Evolutionary conservation across 2,329 filamentous ascomycete species (phyloP).

Genomic region (Hymenoscyphus fraxineus): DNA sequence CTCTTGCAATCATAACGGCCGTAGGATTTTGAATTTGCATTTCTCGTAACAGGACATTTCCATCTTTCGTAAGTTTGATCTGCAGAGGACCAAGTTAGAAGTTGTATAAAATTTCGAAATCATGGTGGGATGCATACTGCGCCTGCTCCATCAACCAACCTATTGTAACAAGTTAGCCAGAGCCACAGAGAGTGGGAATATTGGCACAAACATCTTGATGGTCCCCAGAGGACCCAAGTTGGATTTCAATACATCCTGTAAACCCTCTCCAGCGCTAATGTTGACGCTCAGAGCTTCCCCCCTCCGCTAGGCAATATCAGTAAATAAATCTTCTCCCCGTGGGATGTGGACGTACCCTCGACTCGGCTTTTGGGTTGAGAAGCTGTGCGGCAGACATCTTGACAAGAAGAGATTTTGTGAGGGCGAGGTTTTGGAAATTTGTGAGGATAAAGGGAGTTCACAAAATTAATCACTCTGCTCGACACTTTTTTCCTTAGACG

Average conservation of each 20-base stretch:
- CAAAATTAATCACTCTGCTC: constrained; percentile 16
- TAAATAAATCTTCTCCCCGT: constrained; percentile 26
- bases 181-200: neutral
- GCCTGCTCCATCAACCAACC: constrained; percentile 67
- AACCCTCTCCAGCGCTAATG: constrained; percentile 91
- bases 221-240: constrained; percentile 93
- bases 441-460: constrained; percentile 12
- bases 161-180: constrained; percentile 35
- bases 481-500: constrained; percentile 27
- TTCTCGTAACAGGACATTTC: constrained; percentile 75
- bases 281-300: constrained; percentile 96
- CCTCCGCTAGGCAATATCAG: constrained; percentile 63
- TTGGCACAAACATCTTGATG: constrained; percentile 76
- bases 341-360: constrained; percentile 62
- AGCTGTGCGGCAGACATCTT: constrained; percentile 95
- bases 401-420: constrained; percentile 18
- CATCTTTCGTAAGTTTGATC: constrained; percentile 99
- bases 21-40: constrained; percentile 99
- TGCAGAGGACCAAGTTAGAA: constrained; percentile 37
- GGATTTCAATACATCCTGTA: constrained; percentile 91
- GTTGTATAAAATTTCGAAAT: constrained; percentile 13
- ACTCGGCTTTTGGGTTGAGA: constrained; percentile 98
- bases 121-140: constrained; percentile 47
- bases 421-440: constrained; percentile 12
- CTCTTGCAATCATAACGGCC: constrained; percentile 76